Base-by-base conservation (phyloP, 2,329 filamentous ascomycete genomes). In the Paraconiothyrium sp. region DNA sequence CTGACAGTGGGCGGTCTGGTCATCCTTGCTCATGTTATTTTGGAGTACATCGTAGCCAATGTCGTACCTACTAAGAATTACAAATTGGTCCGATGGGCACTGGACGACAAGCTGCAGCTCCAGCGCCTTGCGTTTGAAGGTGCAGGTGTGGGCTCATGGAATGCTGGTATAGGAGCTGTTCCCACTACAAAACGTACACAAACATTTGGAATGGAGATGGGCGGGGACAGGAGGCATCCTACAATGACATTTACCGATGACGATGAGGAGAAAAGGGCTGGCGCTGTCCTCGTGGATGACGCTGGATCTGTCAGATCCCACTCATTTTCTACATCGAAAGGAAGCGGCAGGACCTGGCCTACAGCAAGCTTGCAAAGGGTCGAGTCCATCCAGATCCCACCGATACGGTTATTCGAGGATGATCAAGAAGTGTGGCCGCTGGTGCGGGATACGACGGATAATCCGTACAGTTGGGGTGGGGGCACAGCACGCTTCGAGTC, bases 51-150 rank as follows among this genome's bases (percentile, higher is more conserved):
- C 14, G 51, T 61, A 24, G 16, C 52, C 39, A 60, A 46, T 10
- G 20, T 50, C 13, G 47, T 60, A 13, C 47, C 57, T 13, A 48
- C 41, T 8, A 52, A 52, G 46, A 58, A 30, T n/a, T 55, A 58
- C n/a, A 58, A 54, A 41, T 32, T 63, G 4, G 13, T 54, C n/a
- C 50, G 39, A 41, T 63, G 54, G 61, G 58, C 50, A 7, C n/a
- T 63, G 14, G 61, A 61, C 39, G 61, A 63, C 3, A 63, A 61
- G 35, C 39, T 63, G 22, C 61, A 63, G 35, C 49, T 63, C 14
- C 58, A 63, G 44, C 47, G 58, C 30, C 54, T 61, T 7, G 58
- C 61, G 4, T 63, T 57, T n/a, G 49, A 58, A 39, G 54, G 61
- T 32, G 58, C 58, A 16, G 58, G 44, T 5, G 30, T 57, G 44